Evolutionary conservation across 805 yeast species (phyloP).

Genomic region (Priceomyces medius): DNA sequence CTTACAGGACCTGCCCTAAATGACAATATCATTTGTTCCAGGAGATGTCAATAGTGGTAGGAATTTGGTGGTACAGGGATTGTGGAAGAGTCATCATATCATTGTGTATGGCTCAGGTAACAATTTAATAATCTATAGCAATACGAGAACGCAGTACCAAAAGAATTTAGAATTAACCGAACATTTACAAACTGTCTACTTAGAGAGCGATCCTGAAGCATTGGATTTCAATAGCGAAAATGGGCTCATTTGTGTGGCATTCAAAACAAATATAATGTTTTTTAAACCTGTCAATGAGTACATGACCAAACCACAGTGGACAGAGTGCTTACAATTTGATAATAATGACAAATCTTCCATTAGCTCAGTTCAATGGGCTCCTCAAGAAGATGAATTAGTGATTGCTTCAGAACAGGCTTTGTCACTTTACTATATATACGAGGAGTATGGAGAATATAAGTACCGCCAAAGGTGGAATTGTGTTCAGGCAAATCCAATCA

Average conservation of each 20-base stretch:
- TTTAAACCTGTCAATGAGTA: constrained; percentile 59
- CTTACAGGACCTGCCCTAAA: constrained; percentile 21
- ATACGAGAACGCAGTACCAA: constrained; percentile 13
- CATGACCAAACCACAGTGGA: constrained; percentile 47
- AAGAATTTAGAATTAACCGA: constrained; percentile 10
- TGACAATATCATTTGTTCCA: constrained; percentile 74
- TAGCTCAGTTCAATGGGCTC: constrained; percentile 56
- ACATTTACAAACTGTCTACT: constrained; percentile 73
- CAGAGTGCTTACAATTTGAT: constrained; percentile 23
- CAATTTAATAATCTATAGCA: constrained; percentile 57
- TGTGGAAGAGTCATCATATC: constrained; percentile 66
- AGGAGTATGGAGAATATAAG: constrained; percentile 43
- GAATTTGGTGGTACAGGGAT: constrained; percentile 55
- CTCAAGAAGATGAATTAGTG: constrained; percentile 51
- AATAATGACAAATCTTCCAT: constrained; percentile 17
- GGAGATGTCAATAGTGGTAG: constrained; percentile 72
- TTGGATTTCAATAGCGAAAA: constrained; percentile 61
- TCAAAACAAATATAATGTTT: constrained; percentile 43
- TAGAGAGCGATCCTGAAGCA: constrained; percentile 62
- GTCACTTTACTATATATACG: constrained; percentile 52
- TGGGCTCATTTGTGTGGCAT: constrained; percentile 59
- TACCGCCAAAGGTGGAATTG: constrained; percentile 45
- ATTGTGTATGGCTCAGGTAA: constrained; percentile 85
- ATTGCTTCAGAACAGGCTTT: constrained; percentile 55
- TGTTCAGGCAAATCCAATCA: constrained; percentile 61